A percentile compares a stretch with the other conserved stretches of the same genome.
phyloP scores from a whole-genome alignment of 129 eudicot genomes.

The Tagetes patula region DNA sequence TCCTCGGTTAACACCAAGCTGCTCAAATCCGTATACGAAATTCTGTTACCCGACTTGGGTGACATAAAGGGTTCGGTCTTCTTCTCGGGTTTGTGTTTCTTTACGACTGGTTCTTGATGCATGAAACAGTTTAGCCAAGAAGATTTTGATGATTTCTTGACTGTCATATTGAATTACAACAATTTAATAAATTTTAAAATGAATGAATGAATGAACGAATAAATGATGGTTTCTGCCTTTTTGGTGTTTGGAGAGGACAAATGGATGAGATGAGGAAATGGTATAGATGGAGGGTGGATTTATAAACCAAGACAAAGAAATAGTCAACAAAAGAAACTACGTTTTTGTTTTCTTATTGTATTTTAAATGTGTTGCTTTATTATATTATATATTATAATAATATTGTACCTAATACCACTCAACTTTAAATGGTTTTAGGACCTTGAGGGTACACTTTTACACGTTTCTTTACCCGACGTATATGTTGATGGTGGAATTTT shows the following conservation, averaged over 20 bases:
- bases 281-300: constrained; percentile 24
- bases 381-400: not conserved
- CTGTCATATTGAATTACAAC: constrained; percentile 39
- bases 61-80: constrained; percentile 15
- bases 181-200: not conserved
- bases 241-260: constrained; percentile 20
- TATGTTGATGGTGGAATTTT: not conserved
- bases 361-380: constrained; percentile 6
- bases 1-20: constrained; percentile 53
- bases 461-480: not conserved
- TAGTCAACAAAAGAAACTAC: constrained; percentile 30
- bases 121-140: constrained; percentile 44
- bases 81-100: constrained; percentile 11
- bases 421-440: not conserved
- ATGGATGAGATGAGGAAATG: constrained; percentile 27
- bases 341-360: not conserved
- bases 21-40: constrained; percentile 54
- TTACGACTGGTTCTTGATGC: constrained; percentile 13
- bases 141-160: constrained; percentile 49
- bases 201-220: constrained; percentile 12
- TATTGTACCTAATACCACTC: constrained; percentile 18
- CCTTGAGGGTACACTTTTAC: constrained; percentile 20
- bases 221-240: constrained; percentile 21
- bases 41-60: constrained; percentile 40
- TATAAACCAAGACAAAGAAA: constrained; percentile 26